Evolutionary conservation across 2,329 filamentous ascomycete species (phyloP).

Genomic region (Bipolaris zeicola): DNA sequence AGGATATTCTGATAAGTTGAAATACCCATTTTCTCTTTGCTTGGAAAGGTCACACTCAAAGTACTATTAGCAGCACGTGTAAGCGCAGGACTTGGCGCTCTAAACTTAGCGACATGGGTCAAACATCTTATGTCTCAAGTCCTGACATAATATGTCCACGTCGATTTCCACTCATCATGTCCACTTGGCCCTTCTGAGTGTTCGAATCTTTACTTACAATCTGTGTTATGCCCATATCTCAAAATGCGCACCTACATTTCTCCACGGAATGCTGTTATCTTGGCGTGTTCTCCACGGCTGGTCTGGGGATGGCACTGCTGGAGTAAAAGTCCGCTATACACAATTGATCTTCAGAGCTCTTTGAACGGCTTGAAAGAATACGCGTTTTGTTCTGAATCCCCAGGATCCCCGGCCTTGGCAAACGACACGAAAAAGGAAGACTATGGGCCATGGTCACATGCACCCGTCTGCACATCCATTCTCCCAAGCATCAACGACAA

Average conservation of each 20-base stretch:
- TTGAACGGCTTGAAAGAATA: constrained; percentile 14
- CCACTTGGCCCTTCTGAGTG: neutral
- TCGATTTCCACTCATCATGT: neutral
- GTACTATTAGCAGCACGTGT: constrained; percentile 4
- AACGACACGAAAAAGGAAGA: neutral
- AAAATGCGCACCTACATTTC: neutral
- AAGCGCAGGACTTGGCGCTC: constrained; percentile 18
- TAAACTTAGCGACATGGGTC: constrained; percentile 15
- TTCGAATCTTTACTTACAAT: neutral
- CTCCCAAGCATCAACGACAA: constrained; percentile 28
- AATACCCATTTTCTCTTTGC: constrained; percentile 22
- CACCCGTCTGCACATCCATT: constrained; percentile 32
- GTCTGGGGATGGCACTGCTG: constrained; percentile 33
- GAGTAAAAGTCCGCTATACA: constrained; percentile 26
- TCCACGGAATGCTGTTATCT: neutral
- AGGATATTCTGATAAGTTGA: constrained; percentile 27
- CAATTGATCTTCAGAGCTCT: constrained; percentile 20
- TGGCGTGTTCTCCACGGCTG: neutral
- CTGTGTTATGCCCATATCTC: neutral
- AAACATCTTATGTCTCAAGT: constrained; percentile 28
- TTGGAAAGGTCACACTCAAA: neutral
- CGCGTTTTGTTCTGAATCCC: neutral
- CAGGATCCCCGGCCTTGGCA: neutral
- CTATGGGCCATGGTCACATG: constrained; percentile 33
- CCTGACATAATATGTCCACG: constrained; percentile 5